Evolutionary conservation across 1,284 basidiomycete genomes (phyloP), one percentile per base, ranked within the genome.

Genomic region (Ceratobasidium sp.): DNA sequence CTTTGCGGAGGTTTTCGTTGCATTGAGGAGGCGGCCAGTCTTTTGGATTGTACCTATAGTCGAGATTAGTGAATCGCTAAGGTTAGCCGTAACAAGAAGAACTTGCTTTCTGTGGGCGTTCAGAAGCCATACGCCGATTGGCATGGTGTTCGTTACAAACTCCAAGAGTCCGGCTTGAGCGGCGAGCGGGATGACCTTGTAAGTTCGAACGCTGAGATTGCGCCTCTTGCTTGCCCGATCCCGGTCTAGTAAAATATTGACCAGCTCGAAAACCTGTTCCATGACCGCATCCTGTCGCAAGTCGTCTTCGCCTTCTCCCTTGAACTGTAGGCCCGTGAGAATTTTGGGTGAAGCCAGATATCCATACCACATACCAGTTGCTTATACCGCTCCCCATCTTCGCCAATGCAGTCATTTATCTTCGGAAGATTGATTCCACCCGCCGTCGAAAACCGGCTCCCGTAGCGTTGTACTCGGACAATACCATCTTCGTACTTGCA

Each of bases 281-380:
- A 99, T 98, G 53, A 99, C 94, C 0, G 96, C 96, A 77, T 99
- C 96, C 79, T 99, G 97, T 32, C 96, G 88, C 35, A 97, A 79
- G 75, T 99, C 96, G 74, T 98, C 95, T 20, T 89, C 85, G 2
- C 89, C 89, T 78, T 91, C 87, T 12, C 93, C 92, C 78, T 99
- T 99, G 82, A 96, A 97, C 93, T 98, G 50, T 29, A 47, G 13
- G 10, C 10, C 10, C 7, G 45, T 47, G 12, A 68, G 31, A 32
- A 25, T 35, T 13, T 47, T 34, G 25, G 42, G 53, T 32, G 34
- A 27, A 38, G 20, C 20, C 27, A 31, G 13, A 10, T 12, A 35
- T 20, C 2, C 7, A 56, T 15, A 1, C 2, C 7, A 79, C 87
- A 77, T 73, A 96, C 95, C 77, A 98, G 78, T 77, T 98, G 94